Evolutionary conservation across 306 rosid genomes (phyloP).

Genomic region (Prunus kanzakura): DNA sequence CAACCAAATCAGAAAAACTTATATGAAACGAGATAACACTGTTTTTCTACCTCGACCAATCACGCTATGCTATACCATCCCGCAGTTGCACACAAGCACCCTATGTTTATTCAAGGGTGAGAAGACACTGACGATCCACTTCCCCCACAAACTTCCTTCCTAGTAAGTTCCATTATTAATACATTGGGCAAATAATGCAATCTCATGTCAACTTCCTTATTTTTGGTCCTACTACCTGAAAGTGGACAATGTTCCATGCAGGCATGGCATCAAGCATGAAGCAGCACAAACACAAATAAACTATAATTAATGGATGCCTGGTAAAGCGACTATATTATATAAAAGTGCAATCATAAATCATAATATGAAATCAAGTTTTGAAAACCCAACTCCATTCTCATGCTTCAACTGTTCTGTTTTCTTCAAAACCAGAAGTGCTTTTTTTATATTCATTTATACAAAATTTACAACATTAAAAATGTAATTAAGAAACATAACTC

Average conservation of each 20-base stretch:
- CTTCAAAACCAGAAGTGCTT: neutral
- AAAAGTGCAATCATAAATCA: no score
- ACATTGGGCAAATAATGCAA: neutral
- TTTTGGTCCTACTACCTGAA: neutral
- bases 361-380: neutral
- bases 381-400: neutral
- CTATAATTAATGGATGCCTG: neutral
- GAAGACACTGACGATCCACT: neutral
- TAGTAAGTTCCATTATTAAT: neutral
- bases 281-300: neutral
- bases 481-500: neutral
- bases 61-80: no score
- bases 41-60: no score
- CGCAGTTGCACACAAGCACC: no score
- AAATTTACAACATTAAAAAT: neutral
- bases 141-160: neutral
- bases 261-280: neutral
- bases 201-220: neutral
- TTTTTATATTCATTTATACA: neutral
- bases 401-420: neutral
- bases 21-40: no score
- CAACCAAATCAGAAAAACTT: no score
- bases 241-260: neutral
- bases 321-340: neutral
- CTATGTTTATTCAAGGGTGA: neutral